phyloP scores from a whole-genome alignment of 345 rosid genomes.

The Hypericum perforatum region DNA sequence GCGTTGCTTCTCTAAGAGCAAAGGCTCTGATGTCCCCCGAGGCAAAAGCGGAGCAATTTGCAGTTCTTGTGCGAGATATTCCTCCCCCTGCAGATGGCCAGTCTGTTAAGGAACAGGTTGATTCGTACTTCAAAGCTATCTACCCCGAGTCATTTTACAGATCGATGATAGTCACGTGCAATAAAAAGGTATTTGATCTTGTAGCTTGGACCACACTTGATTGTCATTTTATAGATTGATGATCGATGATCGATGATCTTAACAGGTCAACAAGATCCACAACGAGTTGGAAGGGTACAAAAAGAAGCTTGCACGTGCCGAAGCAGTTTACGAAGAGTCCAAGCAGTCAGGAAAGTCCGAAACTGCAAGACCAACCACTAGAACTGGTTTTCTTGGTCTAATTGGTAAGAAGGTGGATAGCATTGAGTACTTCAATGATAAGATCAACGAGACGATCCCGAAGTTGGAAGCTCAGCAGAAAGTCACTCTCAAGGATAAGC shows the following conservation, averaged over 20 bases:
- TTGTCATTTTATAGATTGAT: no score
- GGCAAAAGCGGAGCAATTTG: constrained; percentile 64
- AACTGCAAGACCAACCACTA: constrained; percentile 49
- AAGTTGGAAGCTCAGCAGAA: constrained; percentile 68
- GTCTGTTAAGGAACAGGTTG: constrained; percentile 67
- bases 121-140: constrained; percentile 63
- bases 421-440: constrained; percentile 54
- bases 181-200: constrained; percentile 22
- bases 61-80: constrained; percentile 70
- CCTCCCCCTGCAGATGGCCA: constrained; percentile 50
- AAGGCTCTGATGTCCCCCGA: constrained; percentile 59
- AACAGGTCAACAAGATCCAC: constrained; percentile 56
- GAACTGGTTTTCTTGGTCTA: constrained; percentile 61
- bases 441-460: constrained; percentile 40
- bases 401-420: constrained; percentile 60
- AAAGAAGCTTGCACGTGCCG: constrained; percentile 75
- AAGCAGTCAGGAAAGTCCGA: constrained; percentile 27
- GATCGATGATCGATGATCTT: no score
- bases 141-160: constrained; percentile 76
- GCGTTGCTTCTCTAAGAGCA: constrained; percentile 60
- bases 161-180: constrained; percentile 66
- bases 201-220: no score
- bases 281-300: constrained; percentile 56
- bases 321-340: constrained; percentile 40
- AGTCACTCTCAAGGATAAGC: constrained; percentile 63